Evolutionary conservation across 345 rosid species (phyloP).

Genomic region (Schrenkiella parvula): DNA sequence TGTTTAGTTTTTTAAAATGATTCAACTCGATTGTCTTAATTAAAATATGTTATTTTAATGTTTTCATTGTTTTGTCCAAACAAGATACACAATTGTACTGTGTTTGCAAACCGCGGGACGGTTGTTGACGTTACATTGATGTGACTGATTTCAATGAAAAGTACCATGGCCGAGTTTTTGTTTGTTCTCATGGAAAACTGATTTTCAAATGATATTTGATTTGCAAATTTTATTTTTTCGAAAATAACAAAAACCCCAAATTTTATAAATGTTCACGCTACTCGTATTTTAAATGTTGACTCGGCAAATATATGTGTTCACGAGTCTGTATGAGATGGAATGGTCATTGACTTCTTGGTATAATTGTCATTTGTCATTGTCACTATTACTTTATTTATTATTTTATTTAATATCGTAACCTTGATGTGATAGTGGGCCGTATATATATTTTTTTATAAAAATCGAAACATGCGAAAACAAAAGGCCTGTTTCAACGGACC

Average conservation of each 20-base stretch:
- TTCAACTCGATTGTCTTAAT: too few species aligned
- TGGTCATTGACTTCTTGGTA: constrained; percentile 14
- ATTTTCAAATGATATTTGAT: neutral
- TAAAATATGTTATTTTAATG: neutral
- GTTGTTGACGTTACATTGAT: neutral
- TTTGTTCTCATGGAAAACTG: neutral
- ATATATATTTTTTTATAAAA: neutral
- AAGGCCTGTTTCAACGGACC: constrained; percentile 19
- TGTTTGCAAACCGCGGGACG: neutral
- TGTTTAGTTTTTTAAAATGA: too few species aligned
- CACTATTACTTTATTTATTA: neutral
- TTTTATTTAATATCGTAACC: neutral
- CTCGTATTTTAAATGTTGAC: neutral
- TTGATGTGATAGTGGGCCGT: constrained; percentile 21
- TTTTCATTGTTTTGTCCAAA: neutral
- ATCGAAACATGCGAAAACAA: neutral
- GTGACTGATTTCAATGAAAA: neutral
- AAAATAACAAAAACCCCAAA: constrained; percentile 27
- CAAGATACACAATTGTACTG: neutral
- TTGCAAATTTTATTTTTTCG: neutral
- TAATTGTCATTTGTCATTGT: constrained; percentile 2
- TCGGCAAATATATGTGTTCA: neutral
- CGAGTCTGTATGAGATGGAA: neutral
- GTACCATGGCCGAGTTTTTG: neutral
- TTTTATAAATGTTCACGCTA: neutral